These are phyloP conservation scores for Entomortierella lignicola DNA, from an alignment of 192 early-diverging fungal genomes.

Conservation along the genomic window DNA sequence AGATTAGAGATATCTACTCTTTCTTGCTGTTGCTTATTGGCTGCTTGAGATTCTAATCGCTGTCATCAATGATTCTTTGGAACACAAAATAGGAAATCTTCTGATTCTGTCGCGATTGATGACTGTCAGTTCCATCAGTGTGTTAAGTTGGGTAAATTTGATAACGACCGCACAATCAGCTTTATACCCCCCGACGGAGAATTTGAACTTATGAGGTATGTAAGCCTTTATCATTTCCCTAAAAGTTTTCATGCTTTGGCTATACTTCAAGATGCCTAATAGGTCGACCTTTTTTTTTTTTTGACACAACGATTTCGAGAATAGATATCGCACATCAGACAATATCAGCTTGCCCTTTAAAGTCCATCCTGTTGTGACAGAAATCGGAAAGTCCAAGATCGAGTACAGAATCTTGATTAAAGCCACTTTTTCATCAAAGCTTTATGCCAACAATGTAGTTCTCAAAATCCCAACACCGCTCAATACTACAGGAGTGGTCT, in stretches of 20 bases:
- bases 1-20: neutral
- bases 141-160: constrained; percentile 93
- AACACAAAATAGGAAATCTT: constrained; percentile 25
- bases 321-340: constrained; percentile 91
- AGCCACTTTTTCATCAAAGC: constrained; percentile 88
- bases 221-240: no score
- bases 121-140: constrained; percentile 99
- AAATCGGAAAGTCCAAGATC: constrained; percentile 81
- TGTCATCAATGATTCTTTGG: neutral
- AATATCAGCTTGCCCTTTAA: constrained; percentile 96
- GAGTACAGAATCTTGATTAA: constrained; percentile 93
- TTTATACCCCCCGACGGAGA: constrained; percentile 98
- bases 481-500: constrained; percentile 86
- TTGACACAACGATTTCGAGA: no score
- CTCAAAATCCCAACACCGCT: constrained; percentile 92
- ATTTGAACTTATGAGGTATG: constrained; percentile 93
- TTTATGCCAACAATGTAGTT: constrained; percentile 90
- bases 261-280: no score
- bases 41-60: neutral
- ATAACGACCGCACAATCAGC: constrained; percentile 92
- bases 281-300: no score
- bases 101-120: constrained; percentile 90
- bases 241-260: no score
- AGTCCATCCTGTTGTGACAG: constrained; percentile 92
- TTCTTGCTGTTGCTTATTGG: neutral